Evolutionary conservation across 2,329 filamentous ascomycete species (phyloP).

Genomic region (Fusarium albosuccineum): DNA sequence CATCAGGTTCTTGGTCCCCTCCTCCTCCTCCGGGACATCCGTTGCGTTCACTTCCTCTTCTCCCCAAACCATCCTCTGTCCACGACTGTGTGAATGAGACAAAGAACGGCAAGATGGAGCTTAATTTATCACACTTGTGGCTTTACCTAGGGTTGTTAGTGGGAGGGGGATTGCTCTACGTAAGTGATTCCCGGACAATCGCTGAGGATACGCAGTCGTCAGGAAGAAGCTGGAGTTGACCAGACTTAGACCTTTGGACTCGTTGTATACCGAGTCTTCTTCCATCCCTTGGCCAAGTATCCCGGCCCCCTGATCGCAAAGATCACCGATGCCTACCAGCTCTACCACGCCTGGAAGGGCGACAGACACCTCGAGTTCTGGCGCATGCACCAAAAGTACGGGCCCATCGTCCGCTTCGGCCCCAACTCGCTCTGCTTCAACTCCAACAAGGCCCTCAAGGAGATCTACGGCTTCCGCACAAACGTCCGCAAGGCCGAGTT

Average conservation of each 20-base stretch:
- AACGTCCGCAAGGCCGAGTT: constrained; percentile 78
- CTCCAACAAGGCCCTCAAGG: constrained; percentile 74
- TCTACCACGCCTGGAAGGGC: constrained; percentile 81
- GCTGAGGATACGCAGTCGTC: background rate
- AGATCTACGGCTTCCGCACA: constrained; percentile 74
- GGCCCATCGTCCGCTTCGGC: constrained; percentile 80
- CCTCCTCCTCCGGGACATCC: constrained; percentile 21
- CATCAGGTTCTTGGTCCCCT: constrained; percentile 12
- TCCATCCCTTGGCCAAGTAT: constrained; percentile 75
- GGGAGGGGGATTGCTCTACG: constrained; percentile 55
- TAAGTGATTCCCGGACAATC: constrained; percentile 48
- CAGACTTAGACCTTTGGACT: constrained; percentile 56
- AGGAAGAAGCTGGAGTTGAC: constrained; percentile 3
- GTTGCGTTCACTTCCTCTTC: constrained; percentile 8
- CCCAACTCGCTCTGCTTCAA: constrained; percentile 85
- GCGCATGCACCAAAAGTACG: constrained; percentile 78
- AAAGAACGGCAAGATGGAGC: constrained; percentile 41
- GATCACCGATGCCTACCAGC: constrained; percentile 73
- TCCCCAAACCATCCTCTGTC: background rate
- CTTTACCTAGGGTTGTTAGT: constrained; percentile 57
- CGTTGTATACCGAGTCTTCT: constrained; percentile 69
- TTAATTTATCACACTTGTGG: constrained; percentile 53
- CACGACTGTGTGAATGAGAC: constrained; percentile 12
- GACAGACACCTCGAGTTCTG: constrained; percentile 81
- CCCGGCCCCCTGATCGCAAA: constrained; percentile 74